Percentiles rank a stretch among this genome's conserved stretches.
These are phyloP conservation scores for Skeletonema marinoi DNA, from an alignment of 108 stramenopile species.

Conservation along the genomic window DNA sequence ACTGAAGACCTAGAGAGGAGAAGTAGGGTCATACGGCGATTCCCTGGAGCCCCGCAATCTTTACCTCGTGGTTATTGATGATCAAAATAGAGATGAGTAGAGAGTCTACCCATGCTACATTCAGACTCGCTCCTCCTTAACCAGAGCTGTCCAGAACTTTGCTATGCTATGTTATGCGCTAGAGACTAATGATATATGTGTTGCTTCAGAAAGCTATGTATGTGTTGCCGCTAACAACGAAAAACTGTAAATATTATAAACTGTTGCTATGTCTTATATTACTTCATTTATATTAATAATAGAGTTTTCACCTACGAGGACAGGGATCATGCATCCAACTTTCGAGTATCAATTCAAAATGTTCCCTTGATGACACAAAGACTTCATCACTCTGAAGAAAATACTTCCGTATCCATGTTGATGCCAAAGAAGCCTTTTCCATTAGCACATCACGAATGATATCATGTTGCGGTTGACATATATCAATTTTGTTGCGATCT, in stretches of 20 bases:
- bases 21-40: not conserved
- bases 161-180: not conserved
- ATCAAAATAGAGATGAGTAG: not conserved
- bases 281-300: not conserved
- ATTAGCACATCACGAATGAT: slow-evolving; percentile 17
- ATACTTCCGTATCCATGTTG: slow-evolving; percentile 40
- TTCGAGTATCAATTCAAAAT: slow-evolving; percentile 20
- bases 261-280: not conserved
- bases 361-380: slow-evolving; percentile 26
- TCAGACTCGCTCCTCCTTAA: not conserved
- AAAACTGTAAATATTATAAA: not conserved
- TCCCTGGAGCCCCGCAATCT: not conserved
- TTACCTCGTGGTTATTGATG: not conserved
- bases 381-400: slow-evolving; percentile 47
- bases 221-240: not conserved
- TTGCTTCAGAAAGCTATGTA: not conserved
- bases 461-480: slow-evolving; percentile 32
- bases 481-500: slow-evolving; percentile 33
- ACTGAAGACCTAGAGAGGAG: not conserved
- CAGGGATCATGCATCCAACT: not conserved
- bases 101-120: not conserved
- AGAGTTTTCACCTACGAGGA: not conserved
- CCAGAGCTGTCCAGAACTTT: not conserved
- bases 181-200: not conserved
- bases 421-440: slow-evolving; percentile 17